Evolutionary conservation across 495 filamentous ascomycete genomes (phyloP).

Genomic region (Talaromyces stipitatus): DNA sequence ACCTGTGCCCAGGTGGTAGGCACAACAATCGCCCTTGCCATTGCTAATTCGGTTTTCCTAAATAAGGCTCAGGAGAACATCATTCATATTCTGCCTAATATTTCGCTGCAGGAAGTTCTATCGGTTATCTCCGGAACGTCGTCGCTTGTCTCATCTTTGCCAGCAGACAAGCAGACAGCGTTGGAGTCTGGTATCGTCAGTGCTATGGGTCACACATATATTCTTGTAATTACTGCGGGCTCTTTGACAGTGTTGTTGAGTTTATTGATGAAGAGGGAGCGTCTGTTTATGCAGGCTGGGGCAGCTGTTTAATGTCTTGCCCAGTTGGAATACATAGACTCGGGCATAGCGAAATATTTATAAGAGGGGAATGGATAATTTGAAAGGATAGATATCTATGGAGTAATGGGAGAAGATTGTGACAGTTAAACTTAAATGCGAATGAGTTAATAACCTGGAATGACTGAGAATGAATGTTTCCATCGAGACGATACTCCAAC

Average conservation of each 20-base stretch:
- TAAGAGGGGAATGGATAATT: no score
- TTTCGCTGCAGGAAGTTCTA: neutral
- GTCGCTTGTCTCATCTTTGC: neutral
- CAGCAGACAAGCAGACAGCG: slow-evolving; percentile 8
- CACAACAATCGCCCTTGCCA: slow-evolving; percentile 39
- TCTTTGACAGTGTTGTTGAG: slow-evolving; percentile 34
- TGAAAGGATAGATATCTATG: no score
- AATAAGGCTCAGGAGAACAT: neutral
- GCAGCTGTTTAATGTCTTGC: no score
- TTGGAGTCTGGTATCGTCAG: slow-evolving; percentile 43
- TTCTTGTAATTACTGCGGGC: slow-evolving; percentile 42
- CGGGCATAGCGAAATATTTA: no score
- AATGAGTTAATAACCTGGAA: no score
- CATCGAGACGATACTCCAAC: no score
- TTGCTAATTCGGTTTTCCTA: slow-evolving; percentile 42
- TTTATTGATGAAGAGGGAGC: slow-evolving; percentile 38
- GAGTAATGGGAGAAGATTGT: no score
- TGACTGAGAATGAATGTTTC: no score
- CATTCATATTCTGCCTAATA: neutral
- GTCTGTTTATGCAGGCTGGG: neutral
- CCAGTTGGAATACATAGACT: no score
- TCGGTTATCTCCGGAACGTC: neutral
- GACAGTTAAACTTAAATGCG: no score
- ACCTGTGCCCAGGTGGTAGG: slow-evolving; percentile 41
- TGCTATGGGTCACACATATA: slow-evolving; percentile 44